Percentiles rank a stretch among this genome's conserved stretches.
phyloP scores from a whole-genome alignment of 495 filamentous ascomycete species.

The Thozetella sp. region DNA sequence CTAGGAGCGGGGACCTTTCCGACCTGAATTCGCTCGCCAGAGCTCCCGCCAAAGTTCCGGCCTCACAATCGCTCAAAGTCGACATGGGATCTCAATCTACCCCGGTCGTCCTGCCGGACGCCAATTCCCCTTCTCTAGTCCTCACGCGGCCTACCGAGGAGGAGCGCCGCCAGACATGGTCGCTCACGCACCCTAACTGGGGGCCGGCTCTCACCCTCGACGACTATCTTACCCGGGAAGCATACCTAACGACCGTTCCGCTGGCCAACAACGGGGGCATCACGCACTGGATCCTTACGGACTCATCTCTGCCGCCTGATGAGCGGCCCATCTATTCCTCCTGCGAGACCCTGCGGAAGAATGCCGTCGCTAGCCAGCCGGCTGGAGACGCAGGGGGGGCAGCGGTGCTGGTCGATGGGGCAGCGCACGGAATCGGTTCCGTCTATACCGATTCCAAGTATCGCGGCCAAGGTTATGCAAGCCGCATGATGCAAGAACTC shows the following conservation, averaged over 20 bases:
- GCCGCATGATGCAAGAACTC: constrained; percentile 58
- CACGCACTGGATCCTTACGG: constrained; percentile 84
- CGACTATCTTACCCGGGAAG: constrained; percentile 79
- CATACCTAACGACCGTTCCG: constrained; percentile 63
- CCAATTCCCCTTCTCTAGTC: constrained; percentile 60
- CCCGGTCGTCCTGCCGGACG: constrained; percentile 46
- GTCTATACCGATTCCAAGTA: constrained; percentile 79
- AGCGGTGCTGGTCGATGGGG: constrained; percentile 57
- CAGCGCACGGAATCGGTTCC: constrained; percentile 81
- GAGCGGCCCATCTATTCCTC: constrained; percentile 71
- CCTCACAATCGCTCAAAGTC: neutral
- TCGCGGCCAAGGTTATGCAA: constrained; percentile 78
- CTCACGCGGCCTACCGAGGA: constrained; percentile 68
- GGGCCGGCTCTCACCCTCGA: constrained; percentile 64
- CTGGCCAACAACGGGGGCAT: constrained; percentile 75
- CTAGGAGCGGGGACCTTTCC: too few species aligned
- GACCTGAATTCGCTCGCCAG: too few species aligned
- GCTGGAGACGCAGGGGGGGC: constrained; percentile 21
- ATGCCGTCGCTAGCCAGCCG: constrained; percentile 45
- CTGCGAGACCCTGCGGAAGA: constrained; percentile 84
- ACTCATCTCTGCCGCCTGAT: constrained; percentile 40
- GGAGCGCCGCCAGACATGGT: constrained; percentile 66
- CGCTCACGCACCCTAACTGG: constrained; percentile 73
- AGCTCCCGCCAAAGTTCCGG: too few species aligned
- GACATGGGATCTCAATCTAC: constrained; percentile 3